Evolutionary conservation across 306 rosid genomes (phyloP), one percentile per base, ranked within the genome.

Genomic region (Adenanthera pavonina): DNA sequence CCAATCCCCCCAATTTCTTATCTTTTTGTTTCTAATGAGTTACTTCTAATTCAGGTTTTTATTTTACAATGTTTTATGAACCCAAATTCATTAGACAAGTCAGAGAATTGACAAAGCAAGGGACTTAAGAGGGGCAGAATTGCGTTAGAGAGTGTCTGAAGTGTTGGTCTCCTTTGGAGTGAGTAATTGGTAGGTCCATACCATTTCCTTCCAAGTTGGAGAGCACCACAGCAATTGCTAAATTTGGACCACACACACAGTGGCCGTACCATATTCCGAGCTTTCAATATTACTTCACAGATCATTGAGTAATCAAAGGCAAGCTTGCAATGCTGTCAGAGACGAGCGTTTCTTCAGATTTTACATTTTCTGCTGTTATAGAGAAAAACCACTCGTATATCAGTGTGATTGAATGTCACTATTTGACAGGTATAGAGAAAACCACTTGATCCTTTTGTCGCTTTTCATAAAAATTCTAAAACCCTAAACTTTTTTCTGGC

Each of bases 161-260:
- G 9, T 66, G 71, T 59, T 44, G 10, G 62, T 19, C 72, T 76
- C 57, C 47, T 34, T 56, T 41, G 62, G 76, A 77, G 83, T 16
- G 68, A 77, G 82, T 12, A 40, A 77, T 65, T 69, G 85, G 81
- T 77, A 77, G 89, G 87, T 68, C 85, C 85, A 65, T 66, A 30
- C 78, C 53, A 57, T 19, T 79, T 69, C 82, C 69, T 70, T 25
- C 30, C 62, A 81, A 3, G 56, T 81, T 59, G 34, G 68, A 34
- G 61, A 69, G 75, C 79, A 69, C 1, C 81, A 69, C 76, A 60
- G 2, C 70, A 0, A 11, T 69, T 79, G 33, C 74, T 59, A 44
- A 41, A 13, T 43, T 46, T 70, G 84, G 66, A 69, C 78, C 47
- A 72, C 67, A 71, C 80, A 67, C 52, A 17, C 20, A 44, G 35